Conservation (phyloP, 1,284 basidiomycete genomes). For the Meripilus lineatus region DNA sequence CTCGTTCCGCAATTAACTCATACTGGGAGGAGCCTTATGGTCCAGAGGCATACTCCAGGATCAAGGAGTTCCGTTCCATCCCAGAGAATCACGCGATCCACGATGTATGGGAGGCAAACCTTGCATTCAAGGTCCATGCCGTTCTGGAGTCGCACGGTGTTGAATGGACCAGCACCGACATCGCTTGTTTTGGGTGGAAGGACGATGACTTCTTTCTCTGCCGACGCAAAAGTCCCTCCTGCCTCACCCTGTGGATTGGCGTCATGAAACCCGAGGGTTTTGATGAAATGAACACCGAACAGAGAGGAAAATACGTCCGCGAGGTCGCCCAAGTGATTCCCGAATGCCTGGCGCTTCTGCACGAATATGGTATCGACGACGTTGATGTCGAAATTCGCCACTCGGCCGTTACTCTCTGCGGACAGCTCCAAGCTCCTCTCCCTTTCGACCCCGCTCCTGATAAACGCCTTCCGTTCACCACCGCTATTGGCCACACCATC, state of each 20-base stretch:
- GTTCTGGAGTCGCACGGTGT: constrained; percentile 36
- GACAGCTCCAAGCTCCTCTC: no score
- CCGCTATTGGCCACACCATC: neutral
- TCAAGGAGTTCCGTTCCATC: constrained; percentile 23
- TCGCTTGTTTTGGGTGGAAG: constrained; percentile 84
- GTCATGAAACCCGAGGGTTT: no score
- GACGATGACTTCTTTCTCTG: no score
- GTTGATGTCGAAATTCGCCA: constrained; percentile 1
- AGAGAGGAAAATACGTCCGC: no score
- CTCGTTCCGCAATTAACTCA: no score
- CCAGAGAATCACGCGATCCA: no score
- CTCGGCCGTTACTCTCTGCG: neutral
- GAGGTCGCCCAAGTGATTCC: neutral
- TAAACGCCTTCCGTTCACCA: neutral
- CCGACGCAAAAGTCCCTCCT: neutral
- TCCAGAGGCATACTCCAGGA: constrained; percentile 21
- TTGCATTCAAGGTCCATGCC: constrained; percentile 5
- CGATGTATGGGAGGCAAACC: no score
- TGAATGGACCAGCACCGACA: constrained; percentile 54
- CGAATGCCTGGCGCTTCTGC: neutral
- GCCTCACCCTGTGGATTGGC: neutral
- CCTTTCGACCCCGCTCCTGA: neutral
- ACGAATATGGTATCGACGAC: neutral
- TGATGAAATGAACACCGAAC: no score
- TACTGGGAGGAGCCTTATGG: constrained; percentile 25